Percentiles rank a stretch among this genome's conserved stretches.
Evolutionary conservation across 2,329 filamentous ascomycete species (phyloP).

Genomic region (Fusarium dimerum): DNA sequence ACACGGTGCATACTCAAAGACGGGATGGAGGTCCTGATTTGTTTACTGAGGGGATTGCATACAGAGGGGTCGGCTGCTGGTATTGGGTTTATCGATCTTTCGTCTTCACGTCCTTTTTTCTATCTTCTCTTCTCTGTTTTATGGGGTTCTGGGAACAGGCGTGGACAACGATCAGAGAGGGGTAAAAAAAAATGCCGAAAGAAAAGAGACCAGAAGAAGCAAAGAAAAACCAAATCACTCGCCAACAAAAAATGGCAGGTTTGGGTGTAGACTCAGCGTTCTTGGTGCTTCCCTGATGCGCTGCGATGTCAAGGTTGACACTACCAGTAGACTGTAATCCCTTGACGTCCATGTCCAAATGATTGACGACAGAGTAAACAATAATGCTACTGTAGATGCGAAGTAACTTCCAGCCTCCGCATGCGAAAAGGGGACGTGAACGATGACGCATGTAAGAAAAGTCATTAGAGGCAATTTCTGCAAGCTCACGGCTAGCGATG

Average conservation of each 20-base stretch:
- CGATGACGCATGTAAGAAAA: slow-evolving; percentile 5
- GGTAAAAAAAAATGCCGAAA: slow-evolving; percentile 15
- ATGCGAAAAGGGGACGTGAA: neutral
- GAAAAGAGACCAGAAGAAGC: slow-evolving; percentile 15
- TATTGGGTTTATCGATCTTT: slow-evolving; percentile 15
- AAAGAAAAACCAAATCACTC: neutral
- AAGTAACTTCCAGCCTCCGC: no score
- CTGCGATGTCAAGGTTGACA: neutral
- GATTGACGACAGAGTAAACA: no score
- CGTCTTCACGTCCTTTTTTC: no score
- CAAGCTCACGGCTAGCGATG: slow-evolving; percentile 16
- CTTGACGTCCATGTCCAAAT: neutral
- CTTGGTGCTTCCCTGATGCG: neutral
- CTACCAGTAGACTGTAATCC: neutral
- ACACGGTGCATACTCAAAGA: slow-evolving; percentile 23
- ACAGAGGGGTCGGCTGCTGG: slow-evolving; percentile 10
- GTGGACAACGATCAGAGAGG: slow-evolving; percentile 3
- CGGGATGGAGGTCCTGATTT: slow-evolving; percentile 10
- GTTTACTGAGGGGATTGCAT: slow-evolving; percentile 10
- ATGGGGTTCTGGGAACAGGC: neutral
- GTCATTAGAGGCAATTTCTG: slow-evolving; percentile 17
- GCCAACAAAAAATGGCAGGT: neutral
- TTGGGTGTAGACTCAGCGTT: neutral
- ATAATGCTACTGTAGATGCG: no score
- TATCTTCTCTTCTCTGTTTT: slow-evolving; percentile 3